Evolutionary conservation across 83 land plant genomes (phyloP).

Genomic region (Picea abies): DNA sequence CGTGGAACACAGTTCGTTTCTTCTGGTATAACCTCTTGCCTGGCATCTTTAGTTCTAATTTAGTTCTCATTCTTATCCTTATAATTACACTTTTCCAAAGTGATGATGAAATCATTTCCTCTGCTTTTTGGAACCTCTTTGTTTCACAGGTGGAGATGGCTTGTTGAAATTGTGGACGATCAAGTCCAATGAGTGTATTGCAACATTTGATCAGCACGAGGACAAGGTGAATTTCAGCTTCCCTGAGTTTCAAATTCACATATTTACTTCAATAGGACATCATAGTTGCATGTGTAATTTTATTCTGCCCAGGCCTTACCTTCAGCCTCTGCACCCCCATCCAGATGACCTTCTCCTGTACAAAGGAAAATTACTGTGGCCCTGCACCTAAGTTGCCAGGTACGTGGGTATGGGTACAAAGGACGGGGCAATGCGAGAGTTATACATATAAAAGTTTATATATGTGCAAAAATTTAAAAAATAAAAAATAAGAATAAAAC

Average conservation of each 20-base stretch:
- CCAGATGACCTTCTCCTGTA: too few species aligned
- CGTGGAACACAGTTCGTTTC: slow-evolving; percentile 93
- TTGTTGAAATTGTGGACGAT: slow-evolving; percentile 93
- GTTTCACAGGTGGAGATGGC: slow-evolving; percentile 89
- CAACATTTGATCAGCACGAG: slow-evolving; percentile 93
- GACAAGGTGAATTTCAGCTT: slow-evolving; percentile 64
- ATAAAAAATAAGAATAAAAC: too few species aligned
- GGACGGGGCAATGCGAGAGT: too few species aligned
- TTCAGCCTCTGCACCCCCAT: too few species aligned
- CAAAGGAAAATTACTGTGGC: too few species aligned
- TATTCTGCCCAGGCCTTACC: too few species aligned
- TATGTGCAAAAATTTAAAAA: too few species aligned
- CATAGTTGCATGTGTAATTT: too few species aligned
- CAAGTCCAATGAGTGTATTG: slow-evolving; percentile 87
- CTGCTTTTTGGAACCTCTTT: neutral
- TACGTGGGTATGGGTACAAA: too few species aligned
- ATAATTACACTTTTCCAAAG: neutral
- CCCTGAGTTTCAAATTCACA: neutral
- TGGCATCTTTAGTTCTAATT: neutral
- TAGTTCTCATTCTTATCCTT: neutral
- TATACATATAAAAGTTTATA: too few species aligned
- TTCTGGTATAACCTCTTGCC: slow-evolving; percentile 56
- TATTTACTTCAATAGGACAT: neutral
- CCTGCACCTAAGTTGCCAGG: too few species aligned
- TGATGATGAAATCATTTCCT: neutral